Conservation (phyloP, 495 filamentous ascomycete species). For the Xylaria venustula region DNA sequence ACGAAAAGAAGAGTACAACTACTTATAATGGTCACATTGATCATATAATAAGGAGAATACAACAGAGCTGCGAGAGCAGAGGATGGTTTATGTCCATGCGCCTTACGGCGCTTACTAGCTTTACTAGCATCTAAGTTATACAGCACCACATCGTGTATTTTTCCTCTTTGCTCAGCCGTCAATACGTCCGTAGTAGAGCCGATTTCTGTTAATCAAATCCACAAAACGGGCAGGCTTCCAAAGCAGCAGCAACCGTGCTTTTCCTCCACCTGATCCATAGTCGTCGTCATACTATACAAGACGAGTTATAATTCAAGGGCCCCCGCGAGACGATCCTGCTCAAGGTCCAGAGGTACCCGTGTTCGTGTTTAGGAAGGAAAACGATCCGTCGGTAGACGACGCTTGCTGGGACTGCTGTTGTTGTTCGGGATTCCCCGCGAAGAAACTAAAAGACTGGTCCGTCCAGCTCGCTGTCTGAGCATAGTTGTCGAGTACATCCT, state of each 20-base stretch:
- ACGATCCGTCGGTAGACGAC: constrained; percentile 24
- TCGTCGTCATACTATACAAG: background rate
- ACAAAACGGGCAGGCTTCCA: background rate
- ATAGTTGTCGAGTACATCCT: constrained; percentile 51
- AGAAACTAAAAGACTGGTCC: constrained; percentile 47
- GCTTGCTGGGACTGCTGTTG: constrained; percentile 36
- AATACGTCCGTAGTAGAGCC: background rate
- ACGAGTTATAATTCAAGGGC: background rate
- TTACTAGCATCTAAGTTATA: constrained; percentile 8
- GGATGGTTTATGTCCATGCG: background rate
- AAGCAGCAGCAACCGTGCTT: background rate
- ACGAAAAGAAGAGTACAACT: no score
- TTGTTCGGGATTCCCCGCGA: constrained; percentile 39
- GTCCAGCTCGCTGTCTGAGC: constrained; percentile 48
- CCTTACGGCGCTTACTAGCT: background rate
- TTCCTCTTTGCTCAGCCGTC: background rate
- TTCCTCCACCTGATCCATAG: background rate
- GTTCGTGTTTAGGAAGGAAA: constrained; percentile 26
- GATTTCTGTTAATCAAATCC: background rate
- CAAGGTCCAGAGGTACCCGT: constrained; percentile 10
- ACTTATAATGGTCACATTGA: no score
- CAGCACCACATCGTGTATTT: background rate
- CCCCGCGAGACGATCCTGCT: background rate
- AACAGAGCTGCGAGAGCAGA: constrained; percentile 1
- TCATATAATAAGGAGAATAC: background rate